Base-by-base conservation (phyloP, 129 eudicot species). In the Helianthus annuus region DNA sequence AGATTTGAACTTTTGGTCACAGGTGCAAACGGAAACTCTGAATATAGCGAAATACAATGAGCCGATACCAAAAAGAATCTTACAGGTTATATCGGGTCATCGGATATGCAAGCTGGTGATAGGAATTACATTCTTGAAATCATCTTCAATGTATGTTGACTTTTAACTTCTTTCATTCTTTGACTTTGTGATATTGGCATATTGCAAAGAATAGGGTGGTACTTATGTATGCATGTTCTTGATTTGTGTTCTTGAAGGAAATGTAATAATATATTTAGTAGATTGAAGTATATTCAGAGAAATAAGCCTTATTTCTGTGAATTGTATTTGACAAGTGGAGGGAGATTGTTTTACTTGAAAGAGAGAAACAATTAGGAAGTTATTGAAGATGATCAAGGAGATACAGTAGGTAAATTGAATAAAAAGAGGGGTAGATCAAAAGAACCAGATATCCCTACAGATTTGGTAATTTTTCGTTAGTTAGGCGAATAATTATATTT, bases 271-370 rank as follows among this genome's bases (percentile, higher is more conserved):
- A 79, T 82, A 16, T 40, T 76, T 2, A 83, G 68, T 68, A 84
- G 83, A 59, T 71, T 81, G 58, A 87, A 69, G 59, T 70, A 75
- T 45, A 74, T 89, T 66, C 87, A 85, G 53, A 74, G 63, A 32
- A 68, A 85, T 17, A 89, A 89, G 70, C 98, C 96, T 5, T 82
- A 82, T 29, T 89, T 78, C 57, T 92, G 98, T 65, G 85, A 89
- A 49, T 36, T 92, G 34, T 87, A 75, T 75, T 61, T 87, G 17
- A 66, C 85, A 74, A 70, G 76, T 68, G 87, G 86, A 72, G 97
- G 97, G 65, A 88, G 75, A 76, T 57, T 80, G 66, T 84, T 88
- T 49, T 78, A 75, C 34, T 45, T 86, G 74, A 82, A 79, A 78
- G 96, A 84, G 32, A 85, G 69, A 79, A 81, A 85, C 65, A 73